Evolutionary conservation across 2,329 filamentous ascomycete genomes (phyloP).

Genomic region (Atkinsonella hypoxylon): DNA sequence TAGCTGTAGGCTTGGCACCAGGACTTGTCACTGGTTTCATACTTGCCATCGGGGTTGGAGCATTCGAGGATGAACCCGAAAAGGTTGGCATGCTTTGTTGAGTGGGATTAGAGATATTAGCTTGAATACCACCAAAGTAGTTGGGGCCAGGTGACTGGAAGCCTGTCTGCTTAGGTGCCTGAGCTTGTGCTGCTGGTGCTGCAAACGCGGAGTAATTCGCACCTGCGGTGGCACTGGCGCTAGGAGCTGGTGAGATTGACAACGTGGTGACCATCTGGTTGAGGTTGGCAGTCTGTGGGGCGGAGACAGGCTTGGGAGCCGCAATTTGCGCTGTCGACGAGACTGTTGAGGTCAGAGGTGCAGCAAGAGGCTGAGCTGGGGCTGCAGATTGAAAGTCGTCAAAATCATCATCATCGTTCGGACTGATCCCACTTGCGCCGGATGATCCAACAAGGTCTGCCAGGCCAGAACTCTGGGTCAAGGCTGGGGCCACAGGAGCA

Average conservation of each 20-base stretch:
- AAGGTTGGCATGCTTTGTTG: conserved; percentile 18
- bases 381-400: conserved; percentile 93
- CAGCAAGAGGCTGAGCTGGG: conserved; percentile 37
- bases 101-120: conserved; percentile 18
- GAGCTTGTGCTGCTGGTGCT: conserved; percentile 23
- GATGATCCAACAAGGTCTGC: conserved; percentile 27
- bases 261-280: conserved; percentile 69
- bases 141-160: conserved; percentile 78
- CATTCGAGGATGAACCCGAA: conserved; percentile 23
- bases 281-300: conserved; percentile 66
- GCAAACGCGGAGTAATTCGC: conserved; percentile 55
- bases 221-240: conserved; percentile 39
- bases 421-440: conserved; percentile 13
- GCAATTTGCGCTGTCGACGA: conserved; percentile 57
- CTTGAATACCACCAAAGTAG: conserved; percentile 80
- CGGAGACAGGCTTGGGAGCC: conserved; percentile 75
- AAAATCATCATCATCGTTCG: conserved; percentile 74
- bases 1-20: conserved; percentile 39
- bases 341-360: conserved; percentile 37
- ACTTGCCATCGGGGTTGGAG: conserved; percentile 28
- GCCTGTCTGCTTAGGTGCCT: conserved; percentile 43
- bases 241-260: conserved; percentile 65
- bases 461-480: conserved; percentile 34
- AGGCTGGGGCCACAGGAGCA: conserved; percentile 30
- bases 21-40: conserved; percentile 36